phyloP scores from a whole-genome alignment of 2,329 filamentous ascomycete species.

The Colletotrichum lentis region DNA sequence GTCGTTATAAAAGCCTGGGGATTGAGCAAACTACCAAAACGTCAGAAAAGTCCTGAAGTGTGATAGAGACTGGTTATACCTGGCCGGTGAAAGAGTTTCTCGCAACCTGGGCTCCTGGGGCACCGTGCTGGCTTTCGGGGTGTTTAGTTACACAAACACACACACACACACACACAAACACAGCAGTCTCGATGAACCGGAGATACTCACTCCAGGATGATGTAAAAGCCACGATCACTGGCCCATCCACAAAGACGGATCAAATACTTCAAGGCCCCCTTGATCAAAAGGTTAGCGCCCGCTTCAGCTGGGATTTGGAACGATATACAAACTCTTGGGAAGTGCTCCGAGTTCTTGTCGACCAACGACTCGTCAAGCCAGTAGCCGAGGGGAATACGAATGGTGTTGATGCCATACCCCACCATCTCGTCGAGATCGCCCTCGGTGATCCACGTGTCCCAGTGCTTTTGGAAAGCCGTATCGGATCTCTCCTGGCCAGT shows the following conservation, averaged over 20 bases:
- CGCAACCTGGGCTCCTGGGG: constrained; percentile 57
- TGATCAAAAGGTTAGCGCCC: constrained; percentile 34
- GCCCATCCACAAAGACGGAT: constrained; percentile 58
- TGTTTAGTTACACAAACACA: constrained; percentile 6
- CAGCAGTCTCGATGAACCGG: too few species aligned
- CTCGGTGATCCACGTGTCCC: constrained; percentile 59
- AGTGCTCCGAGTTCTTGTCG: constrained; percentile 56
- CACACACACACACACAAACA: too few species aligned
- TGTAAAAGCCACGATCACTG: constrained; percentile 58
- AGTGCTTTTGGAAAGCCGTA: constrained; percentile 58
- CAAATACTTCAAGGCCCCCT: constrained; percentile 57
- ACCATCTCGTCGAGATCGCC: constrained; percentile 59
- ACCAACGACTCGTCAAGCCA: constrained; percentile 63
- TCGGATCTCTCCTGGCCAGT: constrained; percentile 58
- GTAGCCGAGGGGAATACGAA: constrained; percentile 64
- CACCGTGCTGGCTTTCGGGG: constrained; percentile 53
- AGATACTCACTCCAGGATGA: constrained; percentile 55
- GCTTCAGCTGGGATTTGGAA: rapidly evolving
- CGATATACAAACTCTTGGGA: constrained; percentile 47
- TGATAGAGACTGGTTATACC: constrained; percentile 30
- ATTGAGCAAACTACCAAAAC: constrained; percentile 32
- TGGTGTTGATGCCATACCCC: constrained; percentile 60
- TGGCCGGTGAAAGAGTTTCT: constrained; percentile 59
- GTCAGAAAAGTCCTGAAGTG: background rate
- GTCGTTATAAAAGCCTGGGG: constrained; percentile 63